Conservation (phyloP, 306 rosid genomes). For the Trifolium fragiferum region DNA sequence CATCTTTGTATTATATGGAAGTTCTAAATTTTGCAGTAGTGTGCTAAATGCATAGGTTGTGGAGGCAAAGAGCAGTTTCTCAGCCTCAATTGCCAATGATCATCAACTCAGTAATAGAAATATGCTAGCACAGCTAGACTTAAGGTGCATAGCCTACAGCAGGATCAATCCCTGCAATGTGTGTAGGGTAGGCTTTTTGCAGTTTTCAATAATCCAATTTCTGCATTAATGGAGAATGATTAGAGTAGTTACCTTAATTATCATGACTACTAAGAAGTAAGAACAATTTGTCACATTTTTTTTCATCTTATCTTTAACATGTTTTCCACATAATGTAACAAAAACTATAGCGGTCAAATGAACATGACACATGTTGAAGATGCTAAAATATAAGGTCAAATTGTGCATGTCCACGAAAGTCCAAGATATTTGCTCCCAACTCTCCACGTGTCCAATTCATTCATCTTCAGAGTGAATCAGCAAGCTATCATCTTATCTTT, state of each 20-base stretch:
- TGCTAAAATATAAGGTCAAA: not conserved
- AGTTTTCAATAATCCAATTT: not conserved
- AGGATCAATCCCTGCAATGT: not conserved
- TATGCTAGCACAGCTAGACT: not conserved
- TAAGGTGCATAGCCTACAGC: not conserved
- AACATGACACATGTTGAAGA: not conserved
- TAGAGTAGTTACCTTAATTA: not conserved
- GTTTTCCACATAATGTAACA: not conserved
- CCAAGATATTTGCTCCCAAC: constrained; percentile 11
- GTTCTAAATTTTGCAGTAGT: no score
- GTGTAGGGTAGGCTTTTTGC: not conserved
- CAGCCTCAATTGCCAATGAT: no score
- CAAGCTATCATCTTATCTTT: not conserved
- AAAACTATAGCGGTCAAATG: not conserved
- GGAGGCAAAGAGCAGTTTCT: no score
- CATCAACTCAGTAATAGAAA: not conserved
- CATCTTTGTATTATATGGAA: not conserved
- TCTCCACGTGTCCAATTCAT: constrained; percentile 37
- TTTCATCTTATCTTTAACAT: not conserved
- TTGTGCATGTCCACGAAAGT: constrained; percentile 16
- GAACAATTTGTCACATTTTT: not conserved
- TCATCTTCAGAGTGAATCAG: not conserved
- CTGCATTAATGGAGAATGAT: no score
- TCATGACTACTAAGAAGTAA: not conserved
- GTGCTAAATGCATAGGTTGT: no score